Base-by-base conservation (phyloP, 2,329 filamentous ascomycete genomes). In the Fusarium odoratissimum region DNA sequence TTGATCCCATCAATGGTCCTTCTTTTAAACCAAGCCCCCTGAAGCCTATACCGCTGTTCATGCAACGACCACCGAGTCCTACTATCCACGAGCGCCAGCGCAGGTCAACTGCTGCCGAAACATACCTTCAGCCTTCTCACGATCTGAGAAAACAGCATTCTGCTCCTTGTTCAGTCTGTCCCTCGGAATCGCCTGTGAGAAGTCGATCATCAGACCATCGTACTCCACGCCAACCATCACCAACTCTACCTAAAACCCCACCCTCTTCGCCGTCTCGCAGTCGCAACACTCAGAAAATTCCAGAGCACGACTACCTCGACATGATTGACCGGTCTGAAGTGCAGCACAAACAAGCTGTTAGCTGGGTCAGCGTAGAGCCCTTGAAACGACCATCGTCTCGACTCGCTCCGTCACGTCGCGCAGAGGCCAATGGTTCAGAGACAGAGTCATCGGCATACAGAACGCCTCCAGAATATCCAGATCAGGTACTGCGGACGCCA, bases 11-110 rank as follows among this genome's bases (percentile, higher is more conserved):
- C 16, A 82, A 84, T 19, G 78, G 82, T 14, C 79, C 81, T 8
- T 80, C 84, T 5, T 89, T 89, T 74, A 82, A 80, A 67, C 85
- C 86, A 4, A 84, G 82, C 58, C 83, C 81, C 8, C 82, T 86
- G 16, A 90, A 89, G 67, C 86, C 87, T 3, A 83, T 89, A 16
- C 88, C 88, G 0, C 65, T 72, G 19, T 86, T 84, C 77, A 87
- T 87, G 84, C 82, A 81, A 49, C 66, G 74, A 76, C 35, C 66
- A 5, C 73, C 76, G 19, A 75, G 57, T 21, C 65, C 75, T 14
- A 72, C 75, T 14, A 70, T 45, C 13, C 45, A 21, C 44, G 63
- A 59, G 30, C 25, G 31, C 54, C 71, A 60, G 33, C 69, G 38
- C 25, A 59, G 64, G 44, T 56, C 59, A 28, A 62, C 69, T 31